phyloP scores from a whole-genome alignment of 192 early-diverging fungal genomes.

The Gamsiella multidivaricata region DNA sequence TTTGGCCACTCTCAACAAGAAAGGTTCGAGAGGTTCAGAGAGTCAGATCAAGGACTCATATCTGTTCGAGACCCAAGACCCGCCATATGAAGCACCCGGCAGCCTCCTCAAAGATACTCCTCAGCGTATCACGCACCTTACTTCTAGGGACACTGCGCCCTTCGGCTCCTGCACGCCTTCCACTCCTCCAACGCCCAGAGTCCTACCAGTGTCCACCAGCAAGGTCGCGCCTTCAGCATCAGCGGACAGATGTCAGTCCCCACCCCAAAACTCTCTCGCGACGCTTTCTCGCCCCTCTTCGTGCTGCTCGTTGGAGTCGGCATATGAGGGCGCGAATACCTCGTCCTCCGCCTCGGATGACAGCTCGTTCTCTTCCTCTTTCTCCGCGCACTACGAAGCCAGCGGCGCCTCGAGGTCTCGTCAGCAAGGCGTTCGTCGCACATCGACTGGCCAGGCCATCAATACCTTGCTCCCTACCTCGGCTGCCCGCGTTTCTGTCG shows the following conservation, averaged over 20 bases:
- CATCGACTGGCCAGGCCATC: not conserved
- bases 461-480: conserved; percentile 31
- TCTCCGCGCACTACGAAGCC: not conserved
- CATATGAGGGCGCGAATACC: conserved; percentile 1
- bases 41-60: no score
- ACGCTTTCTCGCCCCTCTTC: conserved; percentile 38
- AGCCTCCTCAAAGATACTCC: not conserved
- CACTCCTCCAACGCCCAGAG: conserved; percentile 15
- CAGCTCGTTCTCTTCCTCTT: conserved; percentile 20
- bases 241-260: not conserved
- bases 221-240: not conserved
- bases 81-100: not conserved
- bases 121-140: no score
- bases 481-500: conserved; percentile 37
- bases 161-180: not conserved
- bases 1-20: conserved; percentile 14
- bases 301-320: conserved; percentile 20
- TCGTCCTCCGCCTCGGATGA: not conserved
- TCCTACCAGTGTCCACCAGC: conserved; percentile 10
- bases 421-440: not conserved
- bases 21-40: not conserved
- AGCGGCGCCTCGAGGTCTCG: not conserved
- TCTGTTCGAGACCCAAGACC: not conserved
- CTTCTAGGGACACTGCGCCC: no score
- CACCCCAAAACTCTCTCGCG: conserved; percentile 5